Evolutionary conservation across 179 eudicot genomes (phyloP).

Genomic region (Heliamphora pulchella): DNA sequence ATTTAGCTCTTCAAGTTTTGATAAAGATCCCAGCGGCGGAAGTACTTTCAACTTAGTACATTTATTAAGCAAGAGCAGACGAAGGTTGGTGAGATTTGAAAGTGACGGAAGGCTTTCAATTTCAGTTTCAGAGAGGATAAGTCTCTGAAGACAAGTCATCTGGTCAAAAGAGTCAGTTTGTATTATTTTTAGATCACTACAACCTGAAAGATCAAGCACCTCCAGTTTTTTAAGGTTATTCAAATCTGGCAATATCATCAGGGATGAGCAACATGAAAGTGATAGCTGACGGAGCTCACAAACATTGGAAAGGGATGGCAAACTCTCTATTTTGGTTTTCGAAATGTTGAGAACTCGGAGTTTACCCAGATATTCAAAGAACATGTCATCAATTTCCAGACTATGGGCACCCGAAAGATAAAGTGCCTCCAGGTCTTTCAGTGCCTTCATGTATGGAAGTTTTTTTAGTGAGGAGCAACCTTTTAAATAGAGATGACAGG

Average conservation of each 20-base stretch:
- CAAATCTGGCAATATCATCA: conserved; percentile 15
- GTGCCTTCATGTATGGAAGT: conserved; percentile 5
- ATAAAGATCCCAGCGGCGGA: neutral
- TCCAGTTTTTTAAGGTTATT: conserved; percentile 19
- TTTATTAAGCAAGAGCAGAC: conserved; percentile 13
- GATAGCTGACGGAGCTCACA: conserved; percentile 19
- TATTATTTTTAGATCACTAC: conserved; percentile 16
- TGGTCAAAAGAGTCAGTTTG: conserved; percentile 18
- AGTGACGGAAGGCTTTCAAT: conserved; percentile 17
- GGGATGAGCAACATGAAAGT: conserved; percentile 9
- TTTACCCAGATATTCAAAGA: neutral
- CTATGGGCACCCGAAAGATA: neutral
- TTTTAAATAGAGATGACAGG: conserved; percentile 17
- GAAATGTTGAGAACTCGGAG: conserved; percentile 15
- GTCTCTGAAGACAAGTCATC: conserved; percentile 19
- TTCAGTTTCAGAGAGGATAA: conserved; percentile 27
- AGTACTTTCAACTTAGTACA: conserved; percentile 9
- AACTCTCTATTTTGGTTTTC: conserved; percentile 10
- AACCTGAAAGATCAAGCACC: conserved; percentile 25
- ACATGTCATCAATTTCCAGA: neutral
- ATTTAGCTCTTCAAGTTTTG: conserved; percentile 20
- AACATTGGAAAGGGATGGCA: conserved; percentile 24
- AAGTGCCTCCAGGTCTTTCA: conserved; percentile 20
- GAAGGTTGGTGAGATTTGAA: conserved; percentile 20
- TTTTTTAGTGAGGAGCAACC: conserved; percentile 10